Conservation (phyloP, 2,329 filamentous ascomycete species). For the Zymoseptoria crescenta region DNA sequence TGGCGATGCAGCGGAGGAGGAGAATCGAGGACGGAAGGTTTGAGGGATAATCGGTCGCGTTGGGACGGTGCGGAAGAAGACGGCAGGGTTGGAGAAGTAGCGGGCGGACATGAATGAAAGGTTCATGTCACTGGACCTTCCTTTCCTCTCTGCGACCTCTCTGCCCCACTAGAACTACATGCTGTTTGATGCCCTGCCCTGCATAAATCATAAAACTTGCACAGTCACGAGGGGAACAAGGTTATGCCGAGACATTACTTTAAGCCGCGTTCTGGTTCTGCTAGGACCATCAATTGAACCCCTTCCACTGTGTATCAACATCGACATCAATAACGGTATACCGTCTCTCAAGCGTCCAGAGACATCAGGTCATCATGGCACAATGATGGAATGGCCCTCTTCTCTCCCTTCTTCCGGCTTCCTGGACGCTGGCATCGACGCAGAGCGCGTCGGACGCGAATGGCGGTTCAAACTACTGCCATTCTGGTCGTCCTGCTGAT, state of each 20-base stretch:
- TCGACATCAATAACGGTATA: not conserved
- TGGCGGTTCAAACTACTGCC: constrained; percentile 22
- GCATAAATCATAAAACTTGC: not conserved
- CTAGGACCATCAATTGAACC: not conserved
- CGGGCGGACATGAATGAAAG: not conserved
- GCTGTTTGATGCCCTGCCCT: not conserved
- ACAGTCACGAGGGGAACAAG: not conserved
- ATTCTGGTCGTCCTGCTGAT: constrained; percentile 22
- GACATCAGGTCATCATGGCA: constrained; percentile 6
- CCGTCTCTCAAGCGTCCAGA: not conserved
- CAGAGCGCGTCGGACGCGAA: constrained; percentile 24
- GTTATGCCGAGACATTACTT: not conserved
- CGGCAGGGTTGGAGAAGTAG: not conserved
- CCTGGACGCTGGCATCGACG: constrained; percentile 27
- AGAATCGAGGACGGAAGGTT: not conserved
- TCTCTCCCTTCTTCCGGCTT: constrained; percentile 27
- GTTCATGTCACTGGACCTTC: too few relatives aligned
- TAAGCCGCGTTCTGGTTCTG: not conserved
- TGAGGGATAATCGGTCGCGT: not conserved
- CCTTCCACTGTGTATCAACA: not conserved
- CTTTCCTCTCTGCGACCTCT: not conserved
- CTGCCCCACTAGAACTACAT: not conserved
- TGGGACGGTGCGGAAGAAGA: not conserved
- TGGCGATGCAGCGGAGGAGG: not conserved
- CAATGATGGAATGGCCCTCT: constrained; percentile 23